Conservation (phyloP, 345 rosid genomes). For the Lepidium didymum region DNA sequence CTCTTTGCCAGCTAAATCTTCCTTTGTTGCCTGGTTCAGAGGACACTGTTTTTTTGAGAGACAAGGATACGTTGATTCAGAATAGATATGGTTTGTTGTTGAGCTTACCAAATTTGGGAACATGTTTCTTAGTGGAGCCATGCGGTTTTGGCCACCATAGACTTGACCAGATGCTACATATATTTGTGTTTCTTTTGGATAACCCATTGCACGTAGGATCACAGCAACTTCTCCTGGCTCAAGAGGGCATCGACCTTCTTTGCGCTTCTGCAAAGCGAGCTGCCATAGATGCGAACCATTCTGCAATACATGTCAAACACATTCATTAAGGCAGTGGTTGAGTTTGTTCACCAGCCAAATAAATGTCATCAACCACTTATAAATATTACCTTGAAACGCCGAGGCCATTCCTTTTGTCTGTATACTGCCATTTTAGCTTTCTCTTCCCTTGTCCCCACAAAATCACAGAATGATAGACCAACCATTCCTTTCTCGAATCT, state of each 20-base stretch:
- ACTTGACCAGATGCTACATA: slow-evolving; percentile 99
- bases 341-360: slow-evolving; percentile 7
- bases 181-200: slow-evolving; percentile 97
- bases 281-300: slow-evolving; percentile 99
- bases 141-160: slow-evolving; percentile 97
- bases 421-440: slow-evolving; percentile 91
- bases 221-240: slow-evolving; percentile 99
- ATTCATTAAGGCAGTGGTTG: background rate
- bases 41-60: background rate
- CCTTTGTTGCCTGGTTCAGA: slow-evolving; percentile 82
- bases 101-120: slow-evolving; percentile 80
- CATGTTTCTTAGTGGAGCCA: slow-evolving; percentile 99
- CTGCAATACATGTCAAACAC: slow-evolving; percentile 33
- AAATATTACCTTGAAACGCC: slow-evolving; percentile 72
- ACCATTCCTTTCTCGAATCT: slow-evolving; percentile 99
- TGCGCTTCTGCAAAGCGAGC: slow-evolving; percentile 85
- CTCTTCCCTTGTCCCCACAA: slow-evolving; percentile 98
- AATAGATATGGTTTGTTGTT: background rate
- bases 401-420: slow-evolving; percentile 97
- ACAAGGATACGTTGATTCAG: background rate
- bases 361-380: background rate
- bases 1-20: slow-evolving; percentile 75
- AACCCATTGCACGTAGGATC: slow-evolving; percentile 93
- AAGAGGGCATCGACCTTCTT: slow-evolving; percentile 99
- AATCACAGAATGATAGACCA: slow-evolving; percentile 94